These are phyloP conservation scores for Ophiostoma triangulosporum DNA, from an alignment of 2,329 filamentous ascomycete genomes.

Conservation along the genomic window DNA sequence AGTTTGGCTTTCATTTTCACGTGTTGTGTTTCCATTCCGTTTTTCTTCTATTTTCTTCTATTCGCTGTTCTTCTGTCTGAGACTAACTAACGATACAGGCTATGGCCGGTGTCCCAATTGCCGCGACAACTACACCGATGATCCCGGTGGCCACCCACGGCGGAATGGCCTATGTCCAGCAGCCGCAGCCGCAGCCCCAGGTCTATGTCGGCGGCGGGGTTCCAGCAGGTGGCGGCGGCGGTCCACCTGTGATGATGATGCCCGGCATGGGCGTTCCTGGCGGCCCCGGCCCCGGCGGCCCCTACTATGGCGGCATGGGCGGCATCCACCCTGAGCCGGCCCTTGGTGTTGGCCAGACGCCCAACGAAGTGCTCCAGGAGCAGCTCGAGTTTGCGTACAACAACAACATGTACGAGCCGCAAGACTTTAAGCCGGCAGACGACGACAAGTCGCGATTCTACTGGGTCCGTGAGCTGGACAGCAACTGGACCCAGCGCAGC, in stretches of 20 bases:
- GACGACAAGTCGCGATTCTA: slow-evolving; percentile 47
- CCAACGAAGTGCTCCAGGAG: slow-evolving; percentile 31
- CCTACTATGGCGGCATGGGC: slow-evolving; percentile 8
- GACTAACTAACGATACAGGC: neutral
- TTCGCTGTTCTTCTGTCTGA: neutral
- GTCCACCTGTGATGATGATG: slow-evolving; percentile 19
- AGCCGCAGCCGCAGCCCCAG: slow-evolving; percentile 6
- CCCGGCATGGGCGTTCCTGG: slow-evolving; percentile 7
- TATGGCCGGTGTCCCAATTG: slow-evolving; percentile 6
- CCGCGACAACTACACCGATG: slow-evolving; percentile 12
- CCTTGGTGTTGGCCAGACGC: slow-evolving; percentile 37
- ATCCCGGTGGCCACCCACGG: slow-evolving; percentile 7
- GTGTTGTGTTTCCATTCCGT: neutral
- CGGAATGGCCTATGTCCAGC: slow-evolving; percentile 5
- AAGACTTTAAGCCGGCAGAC: slow-evolving; percentile 50
- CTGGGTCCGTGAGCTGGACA: slow-evolving; percentile 46
- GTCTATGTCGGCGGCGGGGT: slow-evolving; percentile 10
- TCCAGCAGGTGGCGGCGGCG: slow-evolving; percentile 8
- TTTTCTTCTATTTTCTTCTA: neutral
- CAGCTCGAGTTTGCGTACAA: slow-evolving; percentile 35
- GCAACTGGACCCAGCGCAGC: slow-evolving; percentile 44
- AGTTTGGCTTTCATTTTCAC: neutral
- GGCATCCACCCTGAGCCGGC: slow-evolving; percentile 28
- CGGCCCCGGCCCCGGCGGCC: slow-evolving; percentile 21
- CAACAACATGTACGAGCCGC: slow-evolving; percentile 39